These are phyloP conservation scores for Solanum tarijense DNA, from an alignment of 257 asterid species.

Conservation along the genomic window DNA sequence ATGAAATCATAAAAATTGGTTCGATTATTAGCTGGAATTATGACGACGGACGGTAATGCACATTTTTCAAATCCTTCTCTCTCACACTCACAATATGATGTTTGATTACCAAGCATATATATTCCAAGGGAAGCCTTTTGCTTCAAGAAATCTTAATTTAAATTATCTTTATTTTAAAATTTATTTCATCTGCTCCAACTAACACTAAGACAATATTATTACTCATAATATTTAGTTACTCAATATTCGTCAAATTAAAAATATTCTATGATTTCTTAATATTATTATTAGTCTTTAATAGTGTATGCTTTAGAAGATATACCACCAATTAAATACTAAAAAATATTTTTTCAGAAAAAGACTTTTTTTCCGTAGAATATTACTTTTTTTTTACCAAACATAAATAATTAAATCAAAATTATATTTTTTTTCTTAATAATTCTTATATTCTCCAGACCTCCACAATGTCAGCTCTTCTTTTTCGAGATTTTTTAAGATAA, in stretches of 20 bases:
- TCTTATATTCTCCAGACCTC: no score
- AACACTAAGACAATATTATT: neutral
- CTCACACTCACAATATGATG: neutral
- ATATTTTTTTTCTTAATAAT: no score
- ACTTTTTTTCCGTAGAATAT: no score
- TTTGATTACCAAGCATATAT: neutral
- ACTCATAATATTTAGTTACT: neutral
- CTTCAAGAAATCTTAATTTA: neutral
- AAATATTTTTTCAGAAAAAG: neutral
- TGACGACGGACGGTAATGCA: neutral
- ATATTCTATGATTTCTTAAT: no score
- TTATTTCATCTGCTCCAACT: neutral
- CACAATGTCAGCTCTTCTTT: no score
- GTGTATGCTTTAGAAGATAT: neutral
- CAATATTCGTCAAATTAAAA: neutral
- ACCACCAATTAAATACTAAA: neutral
- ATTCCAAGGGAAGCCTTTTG: neutral
- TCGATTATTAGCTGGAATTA: neutral
- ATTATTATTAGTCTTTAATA: no score
- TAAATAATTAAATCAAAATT: no score
- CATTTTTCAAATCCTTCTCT: neutral
- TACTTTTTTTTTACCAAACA: no score
- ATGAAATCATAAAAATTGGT: neutral
- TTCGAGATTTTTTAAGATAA: no score
- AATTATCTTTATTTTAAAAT: neutral